phyloP scores from a whole-genome alignment of 768 basidiomycete genomes.

The Cystobasidiopsis lactophilus region DNA sequence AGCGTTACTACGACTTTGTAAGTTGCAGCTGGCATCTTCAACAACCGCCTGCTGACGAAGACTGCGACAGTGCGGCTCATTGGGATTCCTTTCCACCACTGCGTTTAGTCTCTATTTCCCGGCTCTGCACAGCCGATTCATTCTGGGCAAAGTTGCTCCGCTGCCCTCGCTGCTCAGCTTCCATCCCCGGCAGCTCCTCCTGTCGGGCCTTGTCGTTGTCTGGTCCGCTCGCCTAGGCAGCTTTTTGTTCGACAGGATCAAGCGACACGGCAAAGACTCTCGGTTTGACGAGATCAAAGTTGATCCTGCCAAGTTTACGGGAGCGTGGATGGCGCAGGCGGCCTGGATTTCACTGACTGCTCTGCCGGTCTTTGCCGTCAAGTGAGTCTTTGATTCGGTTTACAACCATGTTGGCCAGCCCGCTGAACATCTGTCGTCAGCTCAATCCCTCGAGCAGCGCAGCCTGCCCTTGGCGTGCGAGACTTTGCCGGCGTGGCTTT shows the following conservation, averaged over 20 bases:
- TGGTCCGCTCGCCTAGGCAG: slow-evolving; percentile 44
- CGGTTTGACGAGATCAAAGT: slow-evolving; percentile 41
- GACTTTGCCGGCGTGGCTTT: slow-evolving; percentile 38
- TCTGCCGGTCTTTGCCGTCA: slow-evolving; percentile 41
- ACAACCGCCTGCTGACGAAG: too few species aligned
- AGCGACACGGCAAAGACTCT: slow-evolving; percentile 28
- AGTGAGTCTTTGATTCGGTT: slow-evolving; percentile 3
- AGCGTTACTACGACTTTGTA: slow-evolving; percentile 35
- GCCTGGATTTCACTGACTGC: slow-evolving; percentile 48
- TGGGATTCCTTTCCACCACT: slow-evolving; percentile 49
- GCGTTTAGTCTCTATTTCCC: slow-evolving; percentile 32
- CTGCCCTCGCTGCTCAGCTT: slow-evolving; percentile 26
- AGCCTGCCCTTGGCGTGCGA: slow-evolving; percentile 33
- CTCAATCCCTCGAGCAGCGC: slow-evolving; percentile 31
- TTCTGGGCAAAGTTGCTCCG: slow-evolving; percentile 23
- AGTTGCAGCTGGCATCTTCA: too few species aligned
- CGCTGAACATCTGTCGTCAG: slow-evolving; percentile 27
- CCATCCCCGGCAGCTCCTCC: slow-evolving; percentile 39
- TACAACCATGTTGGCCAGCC: not conserved
- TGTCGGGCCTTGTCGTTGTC: slow-evolving; percentile 36
- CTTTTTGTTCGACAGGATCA: slow-evolving; percentile 33
- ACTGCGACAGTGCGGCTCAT: slow-evolving; percentile 27
- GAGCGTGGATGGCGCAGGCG: slow-evolving; percentile 43
- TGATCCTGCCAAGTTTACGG: slow-evolving; percentile 32
- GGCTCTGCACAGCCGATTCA: slow-evolving; percentile 21